Evolutionary conservation across 2,329 filamentous ascomycete genomes (phyloP).

Genomic region (Aspergillus puulaauensis): DNA sequence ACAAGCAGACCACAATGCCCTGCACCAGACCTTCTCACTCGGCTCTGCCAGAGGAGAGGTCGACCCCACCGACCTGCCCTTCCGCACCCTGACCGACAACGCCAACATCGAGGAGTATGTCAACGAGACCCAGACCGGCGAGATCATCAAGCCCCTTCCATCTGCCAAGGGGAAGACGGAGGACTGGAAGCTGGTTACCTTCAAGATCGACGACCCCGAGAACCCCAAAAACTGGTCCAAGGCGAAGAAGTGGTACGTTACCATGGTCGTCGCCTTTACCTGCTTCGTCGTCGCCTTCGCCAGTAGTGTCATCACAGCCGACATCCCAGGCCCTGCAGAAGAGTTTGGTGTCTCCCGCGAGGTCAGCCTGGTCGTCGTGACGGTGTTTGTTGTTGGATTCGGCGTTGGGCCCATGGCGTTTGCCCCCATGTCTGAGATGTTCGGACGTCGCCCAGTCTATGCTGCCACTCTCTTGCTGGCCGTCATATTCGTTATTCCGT

Average conservation of each 20-base stretch:
- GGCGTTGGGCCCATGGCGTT: slow-evolving; percentile 80
- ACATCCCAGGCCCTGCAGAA: slow-evolving; percentile 63
- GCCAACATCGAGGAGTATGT: slow-evolving; percentile 69
- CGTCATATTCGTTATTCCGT: slow-evolving; percentile 77
- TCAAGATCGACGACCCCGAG: slow-evolving; percentile 67
- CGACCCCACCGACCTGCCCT: slow-evolving; percentile 60
- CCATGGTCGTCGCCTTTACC: slow-evolving; percentile 76
- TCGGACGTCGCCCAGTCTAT: slow-evolving; percentile 72
- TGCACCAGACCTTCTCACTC: slow-evolving; percentile 27
- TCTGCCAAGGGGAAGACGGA: slow-evolving; percentile 54
- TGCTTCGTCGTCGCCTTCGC: slow-evolving; percentile 73
- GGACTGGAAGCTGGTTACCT: slow-evolving; percentile 67
- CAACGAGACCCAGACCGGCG: slow-evolving; percentile 60
- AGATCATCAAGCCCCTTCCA: slow-evolving; percentile 56
- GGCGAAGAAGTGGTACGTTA: slow-evolving; percentile 76
- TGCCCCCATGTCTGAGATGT: slow-evolving; percentile 73
- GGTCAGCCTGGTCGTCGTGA: slow-evolving; percentile 69
- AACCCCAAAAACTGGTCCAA: slow-evolving; percentile 88
- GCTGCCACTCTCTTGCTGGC: slow-evolving; percentile 66
- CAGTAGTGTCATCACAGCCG: slow-evolving; percentile 75
- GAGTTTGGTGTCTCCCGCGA: slow-evolving; percentile 70
- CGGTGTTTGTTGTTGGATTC: slow-evolving; percentile 78
- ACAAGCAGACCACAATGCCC: slow-evolving; percentile 2
- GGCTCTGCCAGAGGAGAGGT: slow-evolving; percentile 18
- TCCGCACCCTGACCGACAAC: slow-evolving; percentile 60